Evolutionary conservation across 2,329 filamentous ascomycete species (phyloP).

Genomic region (Fonsecaea nubica): DNA sequence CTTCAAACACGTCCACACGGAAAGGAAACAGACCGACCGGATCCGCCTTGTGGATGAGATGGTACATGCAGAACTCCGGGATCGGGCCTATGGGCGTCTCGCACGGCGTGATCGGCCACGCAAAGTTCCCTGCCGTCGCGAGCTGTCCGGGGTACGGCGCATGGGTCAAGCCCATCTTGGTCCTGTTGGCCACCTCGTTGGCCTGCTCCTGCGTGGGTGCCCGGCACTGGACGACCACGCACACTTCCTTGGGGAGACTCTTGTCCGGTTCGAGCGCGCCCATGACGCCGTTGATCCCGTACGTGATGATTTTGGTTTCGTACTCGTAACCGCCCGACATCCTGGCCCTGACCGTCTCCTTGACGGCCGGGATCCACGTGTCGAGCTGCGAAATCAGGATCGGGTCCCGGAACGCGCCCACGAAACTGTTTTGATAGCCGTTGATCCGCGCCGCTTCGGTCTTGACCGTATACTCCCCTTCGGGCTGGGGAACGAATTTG

Average conservation of each 20-base stretch:
- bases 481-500: conserved; percentile 45
- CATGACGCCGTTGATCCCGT: conserved; percentile 56
- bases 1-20: conserved; percentile 19
- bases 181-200: conserved; percentile 51
- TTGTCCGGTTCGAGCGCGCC: conserved; percentile 44
- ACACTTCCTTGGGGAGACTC: conserved; percentile 43
- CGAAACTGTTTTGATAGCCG: conserved; percentile 55
- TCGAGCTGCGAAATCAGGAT: conserved; percentile 55
- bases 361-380: conserved; percentile 45
- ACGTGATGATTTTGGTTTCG: conserved; percentile 50
- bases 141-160: conserved; percentile 58
- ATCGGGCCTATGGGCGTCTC: conserved; percentile 50
- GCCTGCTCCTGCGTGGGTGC: conserved; percentile 56
- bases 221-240: conserved; percentile 56
- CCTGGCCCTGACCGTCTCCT: conserved; percentile 30
- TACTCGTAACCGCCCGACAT: conserved; percentile 44
- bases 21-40: conserved; percentile 24
- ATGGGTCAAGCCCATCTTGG: conserved; percentile 54
- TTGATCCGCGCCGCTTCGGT: conserved; percentile 54
- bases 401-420: conserved; percentile 57
- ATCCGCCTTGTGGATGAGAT: conserved; percentile 54
- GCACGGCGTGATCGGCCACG: conserved; percentile 44
- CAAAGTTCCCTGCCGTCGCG: conserved; percentile 61
- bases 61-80: conserved; percentile 57
- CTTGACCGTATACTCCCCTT: conserved; percentile 54